These are phyloP conservation scores for Trebouxia sp. DNA, from an alignment of 139 green algal genomes.

Conservation along the genomic window DNA sequence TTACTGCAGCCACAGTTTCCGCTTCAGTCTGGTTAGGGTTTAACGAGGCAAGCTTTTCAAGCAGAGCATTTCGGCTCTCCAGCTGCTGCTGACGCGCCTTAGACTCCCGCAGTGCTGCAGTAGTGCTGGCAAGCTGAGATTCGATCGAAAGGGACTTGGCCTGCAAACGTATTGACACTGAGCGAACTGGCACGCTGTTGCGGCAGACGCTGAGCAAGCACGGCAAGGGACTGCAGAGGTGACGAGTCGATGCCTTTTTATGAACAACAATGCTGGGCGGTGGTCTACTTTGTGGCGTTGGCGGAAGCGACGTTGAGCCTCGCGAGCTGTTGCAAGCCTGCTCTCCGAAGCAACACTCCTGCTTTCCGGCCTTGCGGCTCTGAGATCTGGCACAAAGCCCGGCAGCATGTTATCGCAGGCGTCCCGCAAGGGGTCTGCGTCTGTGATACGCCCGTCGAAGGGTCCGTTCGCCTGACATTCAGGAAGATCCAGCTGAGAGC, in stretches of 20 bases:
- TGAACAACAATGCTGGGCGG: neutral
- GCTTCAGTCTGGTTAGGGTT: neutral
- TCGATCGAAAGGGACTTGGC: neutral
- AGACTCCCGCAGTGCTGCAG: neutral
- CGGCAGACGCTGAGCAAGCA: no score
- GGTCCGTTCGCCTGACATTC: no score
- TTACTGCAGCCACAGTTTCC: neutral
- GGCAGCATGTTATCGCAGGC: no score
- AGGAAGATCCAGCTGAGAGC: no score
- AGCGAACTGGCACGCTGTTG: neutral
- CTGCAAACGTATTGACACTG: neutral
- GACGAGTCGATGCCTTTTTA: no score
- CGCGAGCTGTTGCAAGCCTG: neutral
- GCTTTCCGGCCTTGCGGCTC: neutral
- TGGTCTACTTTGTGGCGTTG: neutral
- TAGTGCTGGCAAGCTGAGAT: neutral
- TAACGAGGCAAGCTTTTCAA: neutral
- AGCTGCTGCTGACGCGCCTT: neutral
- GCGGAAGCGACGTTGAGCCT: neutral
- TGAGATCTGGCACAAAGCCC: no score
- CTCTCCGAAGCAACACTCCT: neutral
- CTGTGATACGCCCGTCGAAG: no score
- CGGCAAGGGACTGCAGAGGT: no score
- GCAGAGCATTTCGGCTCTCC: neutral
- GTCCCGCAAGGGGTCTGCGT: no score